Evolutionary conservation across 345 rosid species (phyloP).

Genomic region (Atalantia buxifolia): DNA sequence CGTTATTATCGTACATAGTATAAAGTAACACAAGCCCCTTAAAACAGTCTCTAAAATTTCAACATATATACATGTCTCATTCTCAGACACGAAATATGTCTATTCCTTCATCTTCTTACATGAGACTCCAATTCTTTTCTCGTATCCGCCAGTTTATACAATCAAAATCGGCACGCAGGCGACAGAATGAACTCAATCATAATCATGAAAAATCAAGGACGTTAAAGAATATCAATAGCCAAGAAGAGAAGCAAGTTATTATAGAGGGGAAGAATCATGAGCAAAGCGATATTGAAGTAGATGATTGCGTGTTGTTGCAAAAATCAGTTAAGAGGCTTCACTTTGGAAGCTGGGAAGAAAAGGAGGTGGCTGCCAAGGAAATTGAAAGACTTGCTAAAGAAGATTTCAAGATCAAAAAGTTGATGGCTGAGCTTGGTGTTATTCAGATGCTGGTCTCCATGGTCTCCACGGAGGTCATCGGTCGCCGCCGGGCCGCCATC

Average conservation of each 20-base stretch:
- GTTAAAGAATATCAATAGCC: not conserved
- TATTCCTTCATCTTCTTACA: constrained; percentile 31
- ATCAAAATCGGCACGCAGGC: constrained; percentile 43
- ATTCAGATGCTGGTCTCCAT: constrained; percentile 72
- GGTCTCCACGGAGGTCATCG: constrained; percentile 37
- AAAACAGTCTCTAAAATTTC: constrained; percentile 3
- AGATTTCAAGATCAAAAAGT: constrained; percentile 50
- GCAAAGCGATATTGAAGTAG: constrained; percentile 10
- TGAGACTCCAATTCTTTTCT: constrained; percentile 52
- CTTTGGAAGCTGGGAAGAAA: constrained; percentile 79
- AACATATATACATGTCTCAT: no score
- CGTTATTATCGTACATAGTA: not conserved
- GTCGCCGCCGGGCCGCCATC: constrained; percentile 52
- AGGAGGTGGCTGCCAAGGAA: constrained; percentile 61
- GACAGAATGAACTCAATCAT: constrained; percentile 4
- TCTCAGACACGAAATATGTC: constrained; percentile 34
- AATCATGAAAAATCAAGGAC: constrained; percentile 16
- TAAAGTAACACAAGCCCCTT: constrained; percentile 13
- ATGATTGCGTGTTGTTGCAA: constrained; percentile 47
- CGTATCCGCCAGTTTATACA: constrained; percentile 57
- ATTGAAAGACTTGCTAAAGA: constrained; percentile 59
- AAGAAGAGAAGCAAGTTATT: not conserved
- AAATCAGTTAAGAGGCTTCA: constrained; percentile 82
- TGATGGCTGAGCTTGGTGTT: constrained; percentile 91
- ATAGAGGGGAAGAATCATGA: constrained; percentile 5